Evolutionary conservation across 768 basidiomycete genomes (phyloP).

Genomic region (Russula foetens): DNA sequence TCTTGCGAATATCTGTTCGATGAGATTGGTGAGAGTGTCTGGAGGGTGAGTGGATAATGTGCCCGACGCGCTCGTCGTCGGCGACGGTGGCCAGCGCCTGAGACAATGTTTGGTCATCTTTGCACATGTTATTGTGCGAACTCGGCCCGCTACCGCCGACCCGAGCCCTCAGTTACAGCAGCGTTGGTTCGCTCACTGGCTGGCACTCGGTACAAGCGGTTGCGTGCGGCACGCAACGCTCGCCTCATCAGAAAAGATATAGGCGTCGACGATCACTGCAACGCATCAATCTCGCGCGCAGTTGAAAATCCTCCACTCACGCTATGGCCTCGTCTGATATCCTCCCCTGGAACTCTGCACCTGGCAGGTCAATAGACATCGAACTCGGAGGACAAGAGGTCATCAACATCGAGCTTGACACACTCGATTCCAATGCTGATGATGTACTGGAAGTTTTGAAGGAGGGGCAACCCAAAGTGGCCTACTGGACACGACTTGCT

Average conservation of each 20-base stretch:
- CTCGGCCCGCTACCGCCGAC: conserved; percentile 5
- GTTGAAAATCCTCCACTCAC: neutral
- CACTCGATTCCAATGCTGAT: conserved; percentile 71
- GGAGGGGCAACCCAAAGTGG: conserved; percentile 62
- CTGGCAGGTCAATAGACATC: conserved; percentile 49
- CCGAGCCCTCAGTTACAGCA: neutral
- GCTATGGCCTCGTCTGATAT: conserved; percentile 8
- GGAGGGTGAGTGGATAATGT: conserved; percentile 5
- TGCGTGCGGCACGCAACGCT: no score
- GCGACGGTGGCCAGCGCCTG: conserved; percentile 18
- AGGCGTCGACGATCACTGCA: neutral
- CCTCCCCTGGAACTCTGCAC: conserved; percentile 18
- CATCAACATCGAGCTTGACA: conserved; percentile 83
- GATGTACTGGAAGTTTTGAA: conserved; percentile 66
- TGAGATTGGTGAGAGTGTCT: neutral
- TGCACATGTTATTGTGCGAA: conserved; percentile 5
- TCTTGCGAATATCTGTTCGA: neutral
- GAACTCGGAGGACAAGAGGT: conserved; percentile 78
- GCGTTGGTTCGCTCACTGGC: neutral
- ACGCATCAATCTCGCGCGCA: neutral
- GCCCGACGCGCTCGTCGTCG: conserved; percentile 22
- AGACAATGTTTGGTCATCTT: conserved; percentile 16
- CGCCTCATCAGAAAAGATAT: neutral
- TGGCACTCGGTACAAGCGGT: no score
- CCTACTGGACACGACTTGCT: conserved; percentile 77